Conservation (phyloP, 495 filamentous ascomycete species). For the Amphirosellinia nigrospora region DNA sequence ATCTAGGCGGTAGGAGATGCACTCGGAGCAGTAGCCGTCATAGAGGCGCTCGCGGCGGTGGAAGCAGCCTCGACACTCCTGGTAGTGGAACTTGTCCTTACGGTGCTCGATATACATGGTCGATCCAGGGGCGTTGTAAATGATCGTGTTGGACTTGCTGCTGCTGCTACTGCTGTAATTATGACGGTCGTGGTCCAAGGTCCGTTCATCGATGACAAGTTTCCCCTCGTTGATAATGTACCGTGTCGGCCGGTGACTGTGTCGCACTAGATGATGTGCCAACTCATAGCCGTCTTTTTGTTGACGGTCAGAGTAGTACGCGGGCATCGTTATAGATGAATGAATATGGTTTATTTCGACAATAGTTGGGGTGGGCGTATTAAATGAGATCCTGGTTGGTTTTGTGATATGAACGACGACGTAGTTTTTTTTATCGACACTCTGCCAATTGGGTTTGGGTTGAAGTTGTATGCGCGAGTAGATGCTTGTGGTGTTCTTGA, state of each 20-base stretch:
- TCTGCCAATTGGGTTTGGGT: background rate
- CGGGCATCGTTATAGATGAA: slow-evolving; percentile 26
- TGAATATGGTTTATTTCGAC: background rate
- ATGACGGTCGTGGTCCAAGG: slow-evolving; percentile 2
- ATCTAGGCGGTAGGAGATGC: slow-evolving; percentile 13
- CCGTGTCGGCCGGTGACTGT: slow-evolving; percentile 23
- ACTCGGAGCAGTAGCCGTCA: slow-evolving; percentile 33
- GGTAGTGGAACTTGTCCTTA: slow-evolving; percentile 28
- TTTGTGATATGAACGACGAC: background rate
- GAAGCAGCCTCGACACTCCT: slow-evolving; percentile 32
- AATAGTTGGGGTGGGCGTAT: background rate
- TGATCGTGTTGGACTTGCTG: slow-evolving; percentile 31
- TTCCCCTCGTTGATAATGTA: slow-evolving; percentile 37
- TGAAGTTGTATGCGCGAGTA: background rate
- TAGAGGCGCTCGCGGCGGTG: slow-evolving; percentile 24
- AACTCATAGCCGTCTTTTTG: slow-evolving; percentile 19
- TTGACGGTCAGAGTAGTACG: slow-evolving; percentile 18
- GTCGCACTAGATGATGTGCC: slow-evolving; percentile 13
- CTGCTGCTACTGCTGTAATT: background rate
- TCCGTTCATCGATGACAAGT: slow-evolving; percentile 27
- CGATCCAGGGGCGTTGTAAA: slow-evolving; percentile 40
- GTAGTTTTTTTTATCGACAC: background rate
- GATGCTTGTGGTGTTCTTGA: background rate
- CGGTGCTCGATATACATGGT: slow-evolving; percentile 26
- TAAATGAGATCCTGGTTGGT: background rate